These are phyloP conservation scores for Sclerotinia nivalis DNA, from an alignment of 2,329 filamentous ascomycete genomes.

Conservation along the genomic window DNA sequence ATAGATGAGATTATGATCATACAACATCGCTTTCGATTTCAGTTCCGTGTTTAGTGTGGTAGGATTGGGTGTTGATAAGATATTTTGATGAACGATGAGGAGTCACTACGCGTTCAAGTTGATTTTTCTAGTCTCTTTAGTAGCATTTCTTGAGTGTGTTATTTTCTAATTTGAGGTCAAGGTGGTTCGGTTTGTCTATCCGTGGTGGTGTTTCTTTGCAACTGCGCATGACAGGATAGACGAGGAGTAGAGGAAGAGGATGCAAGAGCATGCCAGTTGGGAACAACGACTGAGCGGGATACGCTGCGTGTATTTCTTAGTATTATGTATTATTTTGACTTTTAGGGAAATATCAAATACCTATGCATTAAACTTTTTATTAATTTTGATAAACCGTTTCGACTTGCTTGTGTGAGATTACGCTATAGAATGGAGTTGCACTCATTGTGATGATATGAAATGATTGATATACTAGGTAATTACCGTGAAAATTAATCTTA, in stretches of 20 bases:
- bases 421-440: no score
- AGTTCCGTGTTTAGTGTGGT: not conserved
- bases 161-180: not conserved
- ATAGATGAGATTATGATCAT: conserved; percentile 21
- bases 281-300: not conserved
- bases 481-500: not conserved
- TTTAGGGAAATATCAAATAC: not conserved
- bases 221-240: not conserved
- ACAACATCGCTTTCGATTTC: conserved; percentile 3
- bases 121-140: not conserved
- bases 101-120: not conserved
- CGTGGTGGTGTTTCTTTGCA: not conserved
- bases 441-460: not conserved
- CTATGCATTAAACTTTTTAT: not conserved
- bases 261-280: not conserved
- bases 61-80: not conserved
- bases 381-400: not conserved
- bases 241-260: not conserved
- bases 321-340: not conserved
- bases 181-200: not conserved
- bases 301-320: not conserved
- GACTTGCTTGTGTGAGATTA: not conserved
- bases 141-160: not conserved
- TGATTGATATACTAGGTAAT: not conserved
- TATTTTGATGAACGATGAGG: not conserved